A percentile compares a stretch with the other conserved stretches of the same genome.
Conservation (phyloP, 2,329 filamentous ascomycete genomes). For the Cordyceps militaris region DNA sequence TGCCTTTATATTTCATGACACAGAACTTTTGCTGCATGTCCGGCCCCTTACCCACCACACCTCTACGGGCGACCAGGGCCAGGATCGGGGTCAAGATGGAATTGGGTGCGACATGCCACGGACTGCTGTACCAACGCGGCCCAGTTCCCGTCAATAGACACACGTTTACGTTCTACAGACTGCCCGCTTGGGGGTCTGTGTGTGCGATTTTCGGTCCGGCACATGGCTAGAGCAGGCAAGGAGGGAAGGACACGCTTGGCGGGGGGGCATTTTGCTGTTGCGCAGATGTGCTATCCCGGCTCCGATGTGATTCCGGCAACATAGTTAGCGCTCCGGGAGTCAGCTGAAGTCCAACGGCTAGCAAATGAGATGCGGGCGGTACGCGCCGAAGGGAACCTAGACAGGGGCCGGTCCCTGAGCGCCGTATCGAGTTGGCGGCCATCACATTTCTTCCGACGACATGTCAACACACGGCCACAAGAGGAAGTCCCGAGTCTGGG, state of each 20-base stretch:
- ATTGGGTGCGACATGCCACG: conserved; percentile 1
- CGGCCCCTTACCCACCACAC: not conserved
- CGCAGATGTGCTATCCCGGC: not conserved
- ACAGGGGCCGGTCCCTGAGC: not conserved
- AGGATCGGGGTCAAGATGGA: conserved; percentile 1
- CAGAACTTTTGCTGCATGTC: not conserved
- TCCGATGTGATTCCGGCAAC: conserved; percentile 8
- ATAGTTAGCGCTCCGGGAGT: not conserved
- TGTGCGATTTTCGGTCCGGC: not conserved
- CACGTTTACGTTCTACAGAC: not conserved
- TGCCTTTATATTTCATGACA: not conserved
- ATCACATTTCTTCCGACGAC: not conserved
- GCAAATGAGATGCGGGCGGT: conserved; percentile 6
- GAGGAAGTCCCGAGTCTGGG: not conserved
- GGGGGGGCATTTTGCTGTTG: not conserved
- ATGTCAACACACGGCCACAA: not conserved
- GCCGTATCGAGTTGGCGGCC: not conserved
- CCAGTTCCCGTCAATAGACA: not conserved
- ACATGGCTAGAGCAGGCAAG: not conserved
- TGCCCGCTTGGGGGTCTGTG: not conserved
- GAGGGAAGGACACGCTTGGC: not conserved
- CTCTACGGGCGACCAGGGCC: not conserved
- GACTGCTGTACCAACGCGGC: not conserved
- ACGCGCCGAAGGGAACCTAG: not conserved
- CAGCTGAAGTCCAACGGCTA: not conserved